A percentile compares a stretch with the other conserved stretches of the same genome.
phyloP scores from a whole-genome alignment of 352 stramenopile genomes.

The Globisporangium emineosum region DNA sequence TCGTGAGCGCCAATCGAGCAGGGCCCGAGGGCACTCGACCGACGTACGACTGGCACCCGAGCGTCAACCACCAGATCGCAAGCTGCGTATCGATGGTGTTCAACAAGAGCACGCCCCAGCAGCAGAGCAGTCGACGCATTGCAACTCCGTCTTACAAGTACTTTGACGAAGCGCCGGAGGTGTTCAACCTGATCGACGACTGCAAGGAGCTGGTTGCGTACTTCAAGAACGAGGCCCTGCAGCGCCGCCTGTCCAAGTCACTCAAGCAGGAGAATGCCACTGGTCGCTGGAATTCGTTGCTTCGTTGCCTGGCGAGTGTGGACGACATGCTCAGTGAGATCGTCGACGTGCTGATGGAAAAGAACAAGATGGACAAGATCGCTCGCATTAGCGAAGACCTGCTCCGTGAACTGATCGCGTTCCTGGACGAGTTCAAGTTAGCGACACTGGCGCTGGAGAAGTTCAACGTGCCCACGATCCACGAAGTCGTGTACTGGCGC shows the following conservation, averaged over 20 bases:
- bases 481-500: constrained; percentile 6
- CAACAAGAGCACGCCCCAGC: not conserved
- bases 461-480: not conserved
- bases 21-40: too few species aligned
- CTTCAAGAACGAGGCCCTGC: not conserved
- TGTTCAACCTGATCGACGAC: constrained; percentile 7
- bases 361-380: not conserved
- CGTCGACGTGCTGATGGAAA: not conserved
- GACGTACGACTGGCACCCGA: constrained; percentile 3
- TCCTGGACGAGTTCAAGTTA: not conserved
- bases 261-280: not conserved
- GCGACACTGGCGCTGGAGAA: not conserved
- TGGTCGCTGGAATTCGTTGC: not conserved
- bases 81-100: not conserved
- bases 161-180: not conserved
- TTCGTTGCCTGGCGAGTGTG: not conserved
- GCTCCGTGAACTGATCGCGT: not conserved
- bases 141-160: not conserved
- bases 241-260: not conserved
- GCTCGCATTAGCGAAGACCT: not conserved
- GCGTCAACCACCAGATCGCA: not conserved
- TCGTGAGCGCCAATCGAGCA: not conserved
- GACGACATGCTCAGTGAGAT: constrained; percentile 3
- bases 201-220: not conserved
- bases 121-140: not conserved